phyloP scores from a whole-genome alignment of 2,329 filamentous ascomycete genomes.

The Aspergillus fischeri region DNA sequence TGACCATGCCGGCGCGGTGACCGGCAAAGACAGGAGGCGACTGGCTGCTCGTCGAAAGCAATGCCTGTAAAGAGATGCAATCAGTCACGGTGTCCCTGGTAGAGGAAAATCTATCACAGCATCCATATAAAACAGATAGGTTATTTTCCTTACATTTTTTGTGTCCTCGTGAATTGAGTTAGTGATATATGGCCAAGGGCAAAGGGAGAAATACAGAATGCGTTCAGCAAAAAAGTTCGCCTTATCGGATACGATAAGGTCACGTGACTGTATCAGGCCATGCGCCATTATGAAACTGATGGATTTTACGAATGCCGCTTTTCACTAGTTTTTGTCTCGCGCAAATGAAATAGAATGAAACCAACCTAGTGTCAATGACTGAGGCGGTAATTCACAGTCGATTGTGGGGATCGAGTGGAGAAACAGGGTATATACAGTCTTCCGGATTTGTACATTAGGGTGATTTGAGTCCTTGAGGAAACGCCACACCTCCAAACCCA shows the following conservation, averaged over 20 bases:
- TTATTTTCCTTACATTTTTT: not conserved
- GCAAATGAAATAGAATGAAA: not conserved
- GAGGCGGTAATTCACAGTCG: not conserved
- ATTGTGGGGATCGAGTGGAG: not conserved
- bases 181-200: not conserved
- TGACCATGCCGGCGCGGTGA: constrained; percentile 41
- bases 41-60: constrained; percentile 55
- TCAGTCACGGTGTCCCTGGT: not conserved
- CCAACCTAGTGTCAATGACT: not conserved
- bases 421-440: not conserved
- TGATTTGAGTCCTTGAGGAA: not conserved
- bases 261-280: not conserved
- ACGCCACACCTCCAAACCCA: not conserved
- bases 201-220: not conserved
- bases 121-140: not conserved
- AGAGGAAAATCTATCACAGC: not conserved
- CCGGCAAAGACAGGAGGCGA: constrained; percentile 49
- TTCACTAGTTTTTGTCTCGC: not conserved
- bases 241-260: not conserved
- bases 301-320: not conserved
- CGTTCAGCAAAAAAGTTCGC: not conserved
- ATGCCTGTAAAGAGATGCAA: constrained; percentile 43
- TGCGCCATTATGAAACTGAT: not conserved
- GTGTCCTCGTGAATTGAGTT: not conserved
- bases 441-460: not conserved